A percentile compares a stretch with the other conserved stretches of the same genome.
These are phyloP conservation scores for Tephrocybe rancida DNA, from an alignment of 768 basidiomycete species.

Conservation along the genomic window DNA sequence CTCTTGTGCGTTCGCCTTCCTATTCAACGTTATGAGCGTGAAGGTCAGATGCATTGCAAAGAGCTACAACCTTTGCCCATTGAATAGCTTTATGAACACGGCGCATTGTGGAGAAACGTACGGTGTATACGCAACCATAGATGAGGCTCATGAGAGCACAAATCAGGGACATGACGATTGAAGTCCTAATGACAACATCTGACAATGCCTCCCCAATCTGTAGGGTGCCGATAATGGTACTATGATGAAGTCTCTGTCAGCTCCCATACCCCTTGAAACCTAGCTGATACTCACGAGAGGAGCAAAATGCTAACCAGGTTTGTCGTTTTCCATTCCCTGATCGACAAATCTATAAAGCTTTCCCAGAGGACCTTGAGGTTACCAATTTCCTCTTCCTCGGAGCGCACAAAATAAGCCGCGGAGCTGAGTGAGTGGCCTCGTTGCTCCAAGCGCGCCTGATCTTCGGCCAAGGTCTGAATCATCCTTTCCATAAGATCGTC, in stretches of 20 bases:
- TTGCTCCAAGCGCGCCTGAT: background rate
- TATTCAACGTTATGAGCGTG: background rate
- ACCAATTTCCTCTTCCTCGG: background rate
- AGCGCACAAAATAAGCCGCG: background rate
- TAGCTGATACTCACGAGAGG: constrained; percentile 35
- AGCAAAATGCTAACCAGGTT: constrained; percentile 72
- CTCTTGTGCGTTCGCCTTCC: constrained; percentile 14
- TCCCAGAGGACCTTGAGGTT: constrained; percentile 54
- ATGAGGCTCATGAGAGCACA: constrained; percentile 72
- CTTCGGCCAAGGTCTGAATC: background rate
- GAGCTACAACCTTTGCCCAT: constrained; percentile 45
- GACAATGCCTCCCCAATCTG: constrained; percentile 52
- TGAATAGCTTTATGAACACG: constrained; percentile 69
- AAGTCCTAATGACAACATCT: constrained; percentile 62
- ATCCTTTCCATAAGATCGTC: constrained; percentile 3
- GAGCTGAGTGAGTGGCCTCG: background rate
- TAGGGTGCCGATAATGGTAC: constrained; percentile 70
- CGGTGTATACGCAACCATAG: constrained; percentile 73
- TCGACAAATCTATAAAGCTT: constrained; percentile 63
- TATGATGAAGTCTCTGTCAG: constrained; percentile 19
- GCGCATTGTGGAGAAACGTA: constrained; percentile 71
- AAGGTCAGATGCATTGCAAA: background rate
- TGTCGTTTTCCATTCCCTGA: constrained; percentile 72
- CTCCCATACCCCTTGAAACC: background rate
- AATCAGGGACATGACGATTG: constrained; percentile 62